phyloP scores from a whole-genome alignment of 352 stramenopile species.

The Globisporangium paroecandrum region DNA sequence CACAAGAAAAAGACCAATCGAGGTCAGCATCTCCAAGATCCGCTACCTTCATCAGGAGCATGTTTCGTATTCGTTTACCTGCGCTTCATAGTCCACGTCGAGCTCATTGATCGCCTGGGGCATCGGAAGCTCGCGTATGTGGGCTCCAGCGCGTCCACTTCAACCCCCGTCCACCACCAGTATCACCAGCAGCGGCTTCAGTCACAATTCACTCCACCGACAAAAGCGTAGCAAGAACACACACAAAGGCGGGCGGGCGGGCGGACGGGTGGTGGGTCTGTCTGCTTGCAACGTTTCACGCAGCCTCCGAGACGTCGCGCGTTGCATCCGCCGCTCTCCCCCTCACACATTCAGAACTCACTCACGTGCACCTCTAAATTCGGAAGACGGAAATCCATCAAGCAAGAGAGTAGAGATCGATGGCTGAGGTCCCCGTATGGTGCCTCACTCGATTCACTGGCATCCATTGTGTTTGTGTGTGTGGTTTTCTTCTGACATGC shows the following conservation, averaged over 20 bases:
- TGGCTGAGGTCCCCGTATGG: too few relatives aligned
- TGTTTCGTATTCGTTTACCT: slow-evolving; percentile 26
- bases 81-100: slow-evolving; percentile 65
- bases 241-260: not conserved
- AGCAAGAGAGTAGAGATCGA: too few relatives aligned
- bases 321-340: not conserved
- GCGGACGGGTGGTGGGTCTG: not conserved
- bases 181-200: not conserved
- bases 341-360: not conserved
- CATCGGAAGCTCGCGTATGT: slow-evolving; percentile 24
- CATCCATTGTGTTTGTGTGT: too few relatives aligned
- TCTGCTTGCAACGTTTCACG: not conserved
- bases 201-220: not conserved
- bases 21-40: not conserved
- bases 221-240: not conserved
- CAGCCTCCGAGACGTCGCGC: not conserved
- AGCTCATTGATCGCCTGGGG: slow-evolving; percentile 59
- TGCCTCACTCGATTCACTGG: too few relatives aligned
- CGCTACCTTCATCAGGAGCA: not conserved
- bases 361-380: not conserved
- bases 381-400: slow-evolving; percentile 7
- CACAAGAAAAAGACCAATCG: not conserved
- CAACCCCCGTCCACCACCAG: not conserved
- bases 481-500: too few relatives aligned
- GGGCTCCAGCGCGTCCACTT: not conserved